A percentile compares a stretch with the other conserved stretches of the same genome.
phyloP scores from a whole-genome alignment of 805 yeast genomes.

The Candida railenensis region DNA sequence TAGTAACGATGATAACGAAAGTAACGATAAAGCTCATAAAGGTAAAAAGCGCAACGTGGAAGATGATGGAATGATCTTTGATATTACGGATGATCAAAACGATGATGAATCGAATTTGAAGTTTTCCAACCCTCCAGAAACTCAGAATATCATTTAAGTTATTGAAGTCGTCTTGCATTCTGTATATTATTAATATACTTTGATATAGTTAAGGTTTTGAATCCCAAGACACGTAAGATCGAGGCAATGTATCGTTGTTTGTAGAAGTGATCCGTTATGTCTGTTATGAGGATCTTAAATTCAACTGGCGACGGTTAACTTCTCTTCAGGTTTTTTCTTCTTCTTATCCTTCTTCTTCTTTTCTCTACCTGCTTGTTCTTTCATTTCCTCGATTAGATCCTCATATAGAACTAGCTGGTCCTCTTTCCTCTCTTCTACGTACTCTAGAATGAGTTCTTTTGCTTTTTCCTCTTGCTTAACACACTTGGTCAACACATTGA shows the following conservation, averaged over 20 bases:
- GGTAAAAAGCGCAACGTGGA: not conserved
- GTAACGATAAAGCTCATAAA: not conserved
- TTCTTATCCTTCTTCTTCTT: not conserved
- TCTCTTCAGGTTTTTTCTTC: no score
- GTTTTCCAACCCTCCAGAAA: conserved; percentile 12
- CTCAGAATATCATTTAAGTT: conserved; percentile 15
- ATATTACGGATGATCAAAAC: conserved; percentile 16
- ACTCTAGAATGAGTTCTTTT: conserved; percentile 14
- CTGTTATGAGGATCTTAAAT: no score
- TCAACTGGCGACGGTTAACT: no score
- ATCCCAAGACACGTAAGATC: no score
- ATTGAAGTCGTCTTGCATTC: not conserved
- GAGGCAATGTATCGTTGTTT: no score
- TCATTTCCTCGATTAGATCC: conserved; percentile 12
- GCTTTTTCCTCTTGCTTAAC: conserved; percentile 11
- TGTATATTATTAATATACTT: conserved; percentile 5
- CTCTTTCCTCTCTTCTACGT: conserved; percentile 19
- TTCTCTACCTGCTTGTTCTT: not conserved
- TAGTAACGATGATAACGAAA: conserved; percentile 2
- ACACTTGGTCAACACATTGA: conserved; percentile 13
- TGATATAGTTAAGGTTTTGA: no score
- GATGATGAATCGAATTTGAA: conserved; percentile 8
- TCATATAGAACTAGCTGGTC: conserved; percentile 17
- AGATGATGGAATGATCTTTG: conserved; percentile 23
- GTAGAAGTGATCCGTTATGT: no score